Percentiles rank a stretch among this genome's conserved stretches.
Evolutionary conservation across 495 filamentous ascomycete genomes (phyloP).

Genomic region (Glutinoglossum americanum): DNA sequence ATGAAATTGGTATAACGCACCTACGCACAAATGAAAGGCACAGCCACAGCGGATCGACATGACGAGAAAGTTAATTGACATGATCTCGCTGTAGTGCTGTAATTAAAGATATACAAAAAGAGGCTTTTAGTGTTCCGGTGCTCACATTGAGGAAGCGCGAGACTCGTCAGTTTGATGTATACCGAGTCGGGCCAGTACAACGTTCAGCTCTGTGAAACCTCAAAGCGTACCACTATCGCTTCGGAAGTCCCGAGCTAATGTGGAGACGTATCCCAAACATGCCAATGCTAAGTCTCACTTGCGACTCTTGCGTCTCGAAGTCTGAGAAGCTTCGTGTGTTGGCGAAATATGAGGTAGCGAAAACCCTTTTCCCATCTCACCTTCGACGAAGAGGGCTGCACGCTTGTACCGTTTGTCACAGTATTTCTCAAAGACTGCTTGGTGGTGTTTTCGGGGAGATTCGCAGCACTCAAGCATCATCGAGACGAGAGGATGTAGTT

Average conservation of each 20-base stretch:
- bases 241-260: not conserved
- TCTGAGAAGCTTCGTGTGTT: not conserved
- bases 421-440: slow-evolving; percentile 81
- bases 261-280: not conserved
- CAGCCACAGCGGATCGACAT: not conserved
- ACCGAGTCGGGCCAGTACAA: not conserved
- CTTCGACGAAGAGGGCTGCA: slow-evolving; percentile 57
- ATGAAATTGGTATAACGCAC: not conserved
- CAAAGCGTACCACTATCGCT: not conserved
- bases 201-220: not conserved
- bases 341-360: slow-evolving; percentile 10
- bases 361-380: slow-evolving; percentile 39
- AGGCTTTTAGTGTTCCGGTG: not conserved
- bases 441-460: slow-evolving; percentile 57
- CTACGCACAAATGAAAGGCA: not conserved
- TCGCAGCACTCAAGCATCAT: slow-evolving; percentile 76
- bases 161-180: not conserved
- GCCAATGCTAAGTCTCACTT: not conserved
- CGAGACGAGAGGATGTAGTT: slow-evolving; percentile 54
- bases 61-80: not conserved
- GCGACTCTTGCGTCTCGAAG: not conserved
- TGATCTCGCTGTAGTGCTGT: not conserved
- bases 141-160: not conserved
- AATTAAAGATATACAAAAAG: slow-evolving; percentile 1
- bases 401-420: slow-evolving; percentile 60